Conservation (phyloP, 2,329 filamentous ascomycete genomes). For the Curvularia sp. region DNA sequence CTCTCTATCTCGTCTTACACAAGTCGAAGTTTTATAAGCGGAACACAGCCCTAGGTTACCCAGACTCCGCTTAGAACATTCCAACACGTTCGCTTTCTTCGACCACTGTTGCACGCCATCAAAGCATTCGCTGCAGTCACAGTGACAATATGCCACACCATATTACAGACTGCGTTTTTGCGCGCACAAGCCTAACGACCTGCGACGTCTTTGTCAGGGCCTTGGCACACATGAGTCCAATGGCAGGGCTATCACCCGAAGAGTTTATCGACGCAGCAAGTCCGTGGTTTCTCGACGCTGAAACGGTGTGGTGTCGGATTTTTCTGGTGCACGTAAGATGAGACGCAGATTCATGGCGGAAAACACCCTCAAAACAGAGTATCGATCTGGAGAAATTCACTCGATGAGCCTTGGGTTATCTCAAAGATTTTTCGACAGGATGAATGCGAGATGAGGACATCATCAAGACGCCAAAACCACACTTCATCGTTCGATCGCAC, state of each 20-base stretch:
- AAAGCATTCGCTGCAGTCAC: neutral
- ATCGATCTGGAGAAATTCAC: neutral
- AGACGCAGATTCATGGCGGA: neutral
- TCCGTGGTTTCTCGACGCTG: constrained; percentile 46
- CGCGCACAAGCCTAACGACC: constrained; percentile 43
- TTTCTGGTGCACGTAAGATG: constrained; percentile 57
- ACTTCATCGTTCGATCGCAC: neutral
- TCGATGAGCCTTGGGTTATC: neutral
- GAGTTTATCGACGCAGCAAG: constrained; percentile 37
- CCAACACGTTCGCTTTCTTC: neutral
- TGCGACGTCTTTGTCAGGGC: constrained; percentile 46
- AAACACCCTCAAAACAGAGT: neutral
- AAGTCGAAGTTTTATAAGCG: neutral
- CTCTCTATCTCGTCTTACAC: neutral
- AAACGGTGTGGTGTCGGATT: constrained; percentile 45
- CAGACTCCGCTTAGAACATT: too few relatives aligned
- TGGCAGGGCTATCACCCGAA: constrained; percentile 34
- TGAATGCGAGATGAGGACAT: too few relatives aligned
- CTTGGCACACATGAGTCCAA: constrained; percentile 33
- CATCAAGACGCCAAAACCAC: neutral
- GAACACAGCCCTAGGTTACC: neutral
- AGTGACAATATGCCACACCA: constrained; percentile 36
- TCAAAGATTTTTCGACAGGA: too few relatives aligned
- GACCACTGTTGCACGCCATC: neutral
- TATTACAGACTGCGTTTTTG: constrained; percentile 37